Evolutionary conservation across 225 moss, liverwort and hornwort species (phyloP).

Genomic region (Pseudisothecium myosuroides): DNA sequence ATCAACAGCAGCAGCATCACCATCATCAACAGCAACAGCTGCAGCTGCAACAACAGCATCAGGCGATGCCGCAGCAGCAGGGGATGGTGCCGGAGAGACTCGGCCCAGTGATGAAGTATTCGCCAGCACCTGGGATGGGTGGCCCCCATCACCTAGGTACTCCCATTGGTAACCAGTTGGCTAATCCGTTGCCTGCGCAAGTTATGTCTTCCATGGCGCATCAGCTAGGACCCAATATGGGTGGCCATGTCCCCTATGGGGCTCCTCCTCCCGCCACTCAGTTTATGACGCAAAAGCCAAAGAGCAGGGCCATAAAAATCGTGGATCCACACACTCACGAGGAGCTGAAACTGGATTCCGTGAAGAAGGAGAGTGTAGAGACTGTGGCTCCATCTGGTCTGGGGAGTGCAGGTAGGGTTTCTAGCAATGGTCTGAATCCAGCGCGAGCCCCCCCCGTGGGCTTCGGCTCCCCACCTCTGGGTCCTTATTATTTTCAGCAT

Average conservation of each 20-base stretch:
- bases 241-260: slow-evolving; percentile 64
- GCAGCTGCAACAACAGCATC: slow-evolving; percentile 34
- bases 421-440: slow-evolving; percentile 68
- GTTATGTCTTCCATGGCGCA: slow-evolving; percentile 65
- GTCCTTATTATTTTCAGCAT: not conserved
- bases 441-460: slow-evolving; percentile 45
- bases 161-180: slow-evolving; percentile 70
- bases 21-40: not conserved
- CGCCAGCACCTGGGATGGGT: slow-evolving; percentile 53
- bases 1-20: slow-evolving; percentile 20
- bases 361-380: slow-evolving; percentile 67
- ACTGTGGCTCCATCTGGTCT: slow-evolving; percentile 32
- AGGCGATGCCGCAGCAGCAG: slow-evolving; percentile 57
- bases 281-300: slow-evolving; percentile 42
- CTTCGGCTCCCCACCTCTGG: slow-evolving; percentile 41
- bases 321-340: slow-evolving; percentile 79
- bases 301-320: slow-evolving; percentile 76
- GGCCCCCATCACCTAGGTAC: slow-evolving; percentile 56
- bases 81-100: slow-evolving; percentile 58
- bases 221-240: slow-evolving; percentile 72
- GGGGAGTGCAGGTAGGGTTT: slow-evolving; percentile 44
- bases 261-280: slow-evolving; percentile 34
- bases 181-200: slow-evolving; percentile 30
- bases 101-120: slow-evolving; percentile 65
- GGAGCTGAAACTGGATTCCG: slow-evolving; percentile 69